Base-by-base conservation (phyloP, 371 early-diverging fungal genomes). In the Dichotomocladium elegans region DNA sequence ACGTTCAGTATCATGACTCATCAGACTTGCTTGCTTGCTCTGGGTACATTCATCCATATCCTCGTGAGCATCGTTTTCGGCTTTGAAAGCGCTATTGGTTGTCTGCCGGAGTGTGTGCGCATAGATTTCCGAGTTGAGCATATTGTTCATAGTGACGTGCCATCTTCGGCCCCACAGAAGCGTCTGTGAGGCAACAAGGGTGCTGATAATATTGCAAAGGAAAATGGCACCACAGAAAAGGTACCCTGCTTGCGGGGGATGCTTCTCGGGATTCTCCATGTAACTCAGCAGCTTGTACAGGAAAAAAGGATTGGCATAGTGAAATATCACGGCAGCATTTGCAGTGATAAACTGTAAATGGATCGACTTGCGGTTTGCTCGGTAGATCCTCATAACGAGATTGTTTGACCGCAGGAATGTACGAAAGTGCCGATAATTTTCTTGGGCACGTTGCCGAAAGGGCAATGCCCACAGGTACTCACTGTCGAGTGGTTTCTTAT, bases 1-100 rank as follows among this genome's bases (percentile, higher is more conserved):
- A 35, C 92, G 78, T 35, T 83, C 81, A 4, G 85, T 70, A 57
- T 95, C 96, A 3, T 90, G 84, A 9, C 90, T 86, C 64, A 94
- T 83, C 51, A 96, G 60, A 63, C 85, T 94, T 33, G 69, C 61
- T 22, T 90, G 54, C 47, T 45, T 91, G 70, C 34, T 83, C 77
- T 24, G 87, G 1, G 63, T 49, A 28, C 62, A 45, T 7, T 65
- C 56, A 35, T 61, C 57, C 22, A 63, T 68, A 25, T 66, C 66
- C 7, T 57, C 60, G 1, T 63, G 34, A 3, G 55, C 43, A 2
- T 57, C 41, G 1, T 59, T 54, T 21, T 57, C 59, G 7, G 43
- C 25, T 22, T 47, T 51, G 4, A 25, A 21, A 1, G 50, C 28
- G 24, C 52, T 52, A n/a, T 22, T 24, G 17, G 28, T 29, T 15